These are phyloP conservation scores for Leccinum pallidistipes DNA, from an alignment of 1,284 basidiomycete genomes.

Conservation along the genomic window DNA sequence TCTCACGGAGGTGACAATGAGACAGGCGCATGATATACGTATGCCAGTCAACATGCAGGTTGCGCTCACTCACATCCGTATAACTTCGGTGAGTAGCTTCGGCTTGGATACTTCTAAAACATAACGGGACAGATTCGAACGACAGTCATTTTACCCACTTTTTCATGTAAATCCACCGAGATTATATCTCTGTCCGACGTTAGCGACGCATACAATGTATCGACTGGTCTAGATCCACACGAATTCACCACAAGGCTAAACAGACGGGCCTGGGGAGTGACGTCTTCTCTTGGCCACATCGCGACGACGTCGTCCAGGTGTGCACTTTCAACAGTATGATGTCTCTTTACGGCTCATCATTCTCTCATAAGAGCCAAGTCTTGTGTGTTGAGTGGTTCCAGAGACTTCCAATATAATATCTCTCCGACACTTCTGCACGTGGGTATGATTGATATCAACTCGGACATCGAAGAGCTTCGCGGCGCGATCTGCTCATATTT, in stretches of 20 bases:
- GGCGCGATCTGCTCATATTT: constrained; percentile 77
- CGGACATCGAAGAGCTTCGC: constrained; percentile 73
- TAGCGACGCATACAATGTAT: constrained; percentile 82
- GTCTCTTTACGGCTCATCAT: not conserved
- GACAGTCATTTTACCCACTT: constrained; percentile 56
- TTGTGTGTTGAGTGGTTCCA: constrained; percentile 68
- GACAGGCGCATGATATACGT: constrained; percentile 55
- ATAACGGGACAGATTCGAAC: constrained; percentile 54
- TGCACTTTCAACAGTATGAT: not conserved
- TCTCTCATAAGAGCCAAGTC: constrained; percentile 46
- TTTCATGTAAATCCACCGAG: constrained; percentile 75
- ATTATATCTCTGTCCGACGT: constrained; percentile 77
- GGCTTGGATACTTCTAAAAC: not conserved
- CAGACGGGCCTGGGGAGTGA: constrained; percentile 54
- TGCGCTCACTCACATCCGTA: constrained; percentile 62
- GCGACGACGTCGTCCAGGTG: constrained; percentile 79
- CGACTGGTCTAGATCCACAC: constrained; percentile 69
- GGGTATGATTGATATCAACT: constrained; percentile 74
- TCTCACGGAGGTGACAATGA: constrained; percentile 64
- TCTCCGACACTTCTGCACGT: constrained; percentile 83
- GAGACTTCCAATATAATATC: constrained; percentile 66
- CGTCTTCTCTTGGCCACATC: constrained; percentile 62
- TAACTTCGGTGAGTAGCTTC: constrained; percentile 55
- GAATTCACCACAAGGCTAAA: constrained; percentile 81
- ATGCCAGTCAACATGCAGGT: constrained; percentile 65